Percentiles rank a stretch among this genome's conserved stretches.
These are phyloP conservation scores for Corylus avellana DNA, from an alignment of 306 rosid species.

Conservation along the genomic window DNA sequence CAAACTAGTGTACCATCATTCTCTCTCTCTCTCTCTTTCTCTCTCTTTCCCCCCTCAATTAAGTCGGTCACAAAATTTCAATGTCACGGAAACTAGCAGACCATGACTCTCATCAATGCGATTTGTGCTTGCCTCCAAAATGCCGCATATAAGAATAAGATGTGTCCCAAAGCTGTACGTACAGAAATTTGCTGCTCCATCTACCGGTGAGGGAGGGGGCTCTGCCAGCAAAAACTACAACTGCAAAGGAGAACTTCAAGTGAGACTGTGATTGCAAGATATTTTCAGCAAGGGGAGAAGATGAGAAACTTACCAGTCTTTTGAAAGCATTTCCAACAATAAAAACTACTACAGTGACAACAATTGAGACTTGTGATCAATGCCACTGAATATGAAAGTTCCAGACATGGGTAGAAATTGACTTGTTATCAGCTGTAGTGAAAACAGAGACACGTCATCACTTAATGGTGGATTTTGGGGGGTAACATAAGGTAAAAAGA, in stretches of 20 bases:
- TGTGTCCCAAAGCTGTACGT: not conserved
- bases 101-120: not conserved
- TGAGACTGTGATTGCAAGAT: constrained; percentile 9
- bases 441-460: constrained; percentile 5
- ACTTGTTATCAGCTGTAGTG: constrained; percentile 79
- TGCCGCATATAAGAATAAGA: not conserved
- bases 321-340: constrained; percentile 9
- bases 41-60: not conserved
- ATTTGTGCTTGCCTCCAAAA: constrained; percentile 14
- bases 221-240: constrained; percentile 33
- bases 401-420: constrained; percentile 95
- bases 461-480: not conserved
- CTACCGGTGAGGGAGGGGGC: not conserved
- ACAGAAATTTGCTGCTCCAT: not conserved
- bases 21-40: not conserved
- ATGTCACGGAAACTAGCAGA: not conserved
- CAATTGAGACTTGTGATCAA: constrained; percentile 89
- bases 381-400: constrained; percentile 88
- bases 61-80: not conserved
- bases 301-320: constrained; percentile 26
- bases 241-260: constrained; percentile 11
- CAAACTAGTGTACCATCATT: no score
- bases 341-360: constrained; percentile 52
- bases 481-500: not conserved
- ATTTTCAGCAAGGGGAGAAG: not conserved